These are phyloP conservation scores for Apiotrichum gracile DNA, from an alignment of 1,284 basidiomycete species.

Conservation along the genomic window DNA sequence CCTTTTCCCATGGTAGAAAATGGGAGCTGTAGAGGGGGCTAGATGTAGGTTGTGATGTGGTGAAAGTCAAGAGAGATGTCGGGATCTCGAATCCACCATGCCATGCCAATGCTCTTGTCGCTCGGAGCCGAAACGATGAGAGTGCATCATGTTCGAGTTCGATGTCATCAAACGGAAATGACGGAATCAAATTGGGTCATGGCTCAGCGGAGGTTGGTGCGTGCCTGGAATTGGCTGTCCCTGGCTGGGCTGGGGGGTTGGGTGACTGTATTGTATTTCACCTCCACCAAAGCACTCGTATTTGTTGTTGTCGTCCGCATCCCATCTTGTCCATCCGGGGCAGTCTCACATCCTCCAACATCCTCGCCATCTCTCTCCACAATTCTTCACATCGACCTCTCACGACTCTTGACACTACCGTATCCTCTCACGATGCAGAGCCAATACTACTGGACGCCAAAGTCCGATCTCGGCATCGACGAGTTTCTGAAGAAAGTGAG, in stretches of 20 bases:
- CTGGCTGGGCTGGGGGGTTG: too few species aligned
- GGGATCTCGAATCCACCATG: too few species aligned
- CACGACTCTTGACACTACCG: too few species aligned
- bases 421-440: background rate
- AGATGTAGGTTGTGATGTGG: background rate
- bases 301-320: too few species aligned
- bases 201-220: too few species aligned
- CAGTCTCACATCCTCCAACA: constrained; percentile 7
- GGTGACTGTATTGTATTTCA: too few species aligned
- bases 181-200: constrained; percentile 1
- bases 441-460: constrained; percentile 20
- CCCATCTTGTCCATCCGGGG: too few species aligned
- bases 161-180: background rate
- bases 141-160: background rate
- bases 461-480: constrained; percentile 11
- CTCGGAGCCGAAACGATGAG: background rate
- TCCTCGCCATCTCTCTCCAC: too few species aligned
- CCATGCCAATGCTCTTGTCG: too few species aligned
- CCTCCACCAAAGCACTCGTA: too few species aligned
- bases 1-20: constrained; percentile 7
- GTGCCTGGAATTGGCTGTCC: too few species aligned
- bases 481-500: constrained; percentile 26
- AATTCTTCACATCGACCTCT: background rate
- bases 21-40: background rate
- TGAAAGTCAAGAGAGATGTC: background rate